phyloP scores from a whole-genome alignment of 2,329 filamentous ascomycete species.

The Epichloe typhina region DNA sequence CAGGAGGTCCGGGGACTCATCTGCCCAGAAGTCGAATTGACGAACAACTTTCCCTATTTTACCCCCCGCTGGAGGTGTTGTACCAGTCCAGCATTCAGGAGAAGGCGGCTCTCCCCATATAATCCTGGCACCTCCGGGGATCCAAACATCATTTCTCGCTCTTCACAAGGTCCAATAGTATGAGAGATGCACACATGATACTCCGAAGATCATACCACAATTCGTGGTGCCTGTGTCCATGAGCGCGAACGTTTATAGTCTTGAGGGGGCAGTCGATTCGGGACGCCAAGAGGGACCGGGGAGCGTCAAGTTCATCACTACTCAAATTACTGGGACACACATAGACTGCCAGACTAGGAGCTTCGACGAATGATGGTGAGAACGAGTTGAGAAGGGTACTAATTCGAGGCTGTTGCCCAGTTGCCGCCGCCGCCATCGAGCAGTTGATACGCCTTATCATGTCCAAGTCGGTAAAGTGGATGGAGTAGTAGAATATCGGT shows the following conservation, averaged over 20 bases:
- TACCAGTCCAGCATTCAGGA: conserved; percentile 4
- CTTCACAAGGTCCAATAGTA: conserved; percentile 10
- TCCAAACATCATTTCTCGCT: conserved; percentile 10
- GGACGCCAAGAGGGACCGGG: conserved; percentile 8
- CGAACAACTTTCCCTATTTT: conserved; percentile 10
- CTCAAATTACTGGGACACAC: conserved; percentile 1
- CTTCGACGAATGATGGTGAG: conserved; percentile 1
- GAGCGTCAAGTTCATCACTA: conserved; percentile 7
- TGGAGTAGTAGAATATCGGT: conserved; percentile 7
- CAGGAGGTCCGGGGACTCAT: conserved; percentile 8
- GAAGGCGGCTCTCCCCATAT: conserved; percentile 6
- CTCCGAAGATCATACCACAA: conserved; percentile 14
- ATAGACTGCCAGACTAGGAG: not conserved
- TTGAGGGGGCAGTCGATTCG: conserved; percentile 12
- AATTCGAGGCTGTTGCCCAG: conserved; percentile 3
- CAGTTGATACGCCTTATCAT: not conserved
- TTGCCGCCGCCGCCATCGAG: not conserved
- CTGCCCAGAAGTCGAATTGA: conserved; percentile 11
- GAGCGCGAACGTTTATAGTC: conserved; percentile 10
- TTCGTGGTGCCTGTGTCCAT: conserved; percentile 14
- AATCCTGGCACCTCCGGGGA: conserved; percentile 8
- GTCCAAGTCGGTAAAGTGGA: conserved; percentile 5
- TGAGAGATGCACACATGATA: conserved; percentile 9
- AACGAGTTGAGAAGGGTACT: conserved; percentile 9
- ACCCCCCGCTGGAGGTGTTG: conserved; percentile 7